Conservation (phyloP, 306 rosid species). For the Cicer pinnatifidum region DNA sequence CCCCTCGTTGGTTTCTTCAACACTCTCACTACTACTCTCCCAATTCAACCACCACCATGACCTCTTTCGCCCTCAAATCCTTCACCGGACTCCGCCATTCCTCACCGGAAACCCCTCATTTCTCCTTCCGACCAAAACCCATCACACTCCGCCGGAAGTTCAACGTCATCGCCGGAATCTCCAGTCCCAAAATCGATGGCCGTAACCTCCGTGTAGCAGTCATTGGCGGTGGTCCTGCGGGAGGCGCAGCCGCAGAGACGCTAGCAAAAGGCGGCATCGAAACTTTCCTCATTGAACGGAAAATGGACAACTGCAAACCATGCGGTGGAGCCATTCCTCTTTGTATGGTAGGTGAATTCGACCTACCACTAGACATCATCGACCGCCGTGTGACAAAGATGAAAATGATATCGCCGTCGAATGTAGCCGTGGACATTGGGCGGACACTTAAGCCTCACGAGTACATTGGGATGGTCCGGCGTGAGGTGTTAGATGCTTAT, state of each 20-base stretch:
- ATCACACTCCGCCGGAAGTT: constrained; percentile 46
- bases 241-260: constrained; percentile 84
- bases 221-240: constrained; percentile 89
- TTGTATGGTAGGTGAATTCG: constrained; percentile 97
- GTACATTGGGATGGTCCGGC: constrained; percentile 94
- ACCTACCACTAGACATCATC: constrained; percentile 80
- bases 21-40: not conserved
- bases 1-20: not conserved
- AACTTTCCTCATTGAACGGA: constrained; percentile 83
- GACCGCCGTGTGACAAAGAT: constrained; percentile 95
- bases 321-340: constrained; percentile 99
- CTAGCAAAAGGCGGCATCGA: constrained; percentile 83
- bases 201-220: constrained; percentile 89
- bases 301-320: constrained; percentile 94
- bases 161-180: constrained; percentile 59
- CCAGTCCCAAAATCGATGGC: constrained; percentile 72
- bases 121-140: constrained; percentile 47
- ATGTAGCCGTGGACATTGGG: constrained; percentile 94
- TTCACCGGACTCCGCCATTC: constrained; percentile 86
- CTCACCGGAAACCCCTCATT: constrained; percentile 60
- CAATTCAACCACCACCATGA: constrained; percentile 50
- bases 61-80: constrained; percentile 79
- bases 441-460: constrained; percentile 87
- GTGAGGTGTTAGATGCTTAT: constrained; percentile 84
- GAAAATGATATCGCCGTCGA: constrained; percentile 99